Percentiles rank a stretch among this genome's conserved stretches.
Conservation (phyloP, 2,329 filamentous ascomycete genomes). For the Calonectria honghensis region DNA sequence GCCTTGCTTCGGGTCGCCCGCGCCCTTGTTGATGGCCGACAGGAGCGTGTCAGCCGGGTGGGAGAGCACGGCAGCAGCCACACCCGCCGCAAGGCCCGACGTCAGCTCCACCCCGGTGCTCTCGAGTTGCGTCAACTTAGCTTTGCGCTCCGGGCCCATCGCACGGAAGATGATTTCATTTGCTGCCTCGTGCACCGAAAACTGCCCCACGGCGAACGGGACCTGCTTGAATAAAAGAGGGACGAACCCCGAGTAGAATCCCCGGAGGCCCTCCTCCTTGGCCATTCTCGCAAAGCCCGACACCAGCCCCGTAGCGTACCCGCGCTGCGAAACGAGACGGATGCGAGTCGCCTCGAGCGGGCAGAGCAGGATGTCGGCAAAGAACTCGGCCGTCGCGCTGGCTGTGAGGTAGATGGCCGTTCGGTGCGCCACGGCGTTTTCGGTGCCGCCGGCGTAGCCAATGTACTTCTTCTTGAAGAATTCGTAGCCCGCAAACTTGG, state of each 20-base stretch:
- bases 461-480: constrained; percentile 95
- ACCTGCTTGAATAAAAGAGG: constrained; percentile 92
- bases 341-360: constrained; percentile 89
- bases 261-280: constrained; percentile 84
- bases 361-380: constrained; percentile 88
- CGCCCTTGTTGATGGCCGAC: constrained; percentile 74
- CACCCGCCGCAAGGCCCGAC: constrained; percentile 90
- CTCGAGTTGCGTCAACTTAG: constrained; percentile 79
- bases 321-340: constrained; percentile 87
- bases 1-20: constrained; percentile 68
- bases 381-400: constrained; percentile 81
- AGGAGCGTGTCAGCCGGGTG: constrained; percentile 86
- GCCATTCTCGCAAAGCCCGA: constrained; percentile 85
- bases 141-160: constrained; percentile 81
- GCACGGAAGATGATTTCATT: constrained; percentile 83
- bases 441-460: constrained; percentile 75
- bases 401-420: constrained; percentile 83
- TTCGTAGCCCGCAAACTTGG: constrained; percentile 95
- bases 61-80: constrained; percentile 90
- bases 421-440: constrained; percentile 65
- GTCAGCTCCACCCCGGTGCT: constrained; percentile 90
- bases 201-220: constrained; percentile 95
- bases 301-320: constrained; percentile 83
- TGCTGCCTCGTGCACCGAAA: constrained; percentile 93
- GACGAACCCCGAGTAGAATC: constrained; percentile 94